Base-by-base conservation (phyloP, 345 rosid species). In the Ceriops zippeliana region DNA sequence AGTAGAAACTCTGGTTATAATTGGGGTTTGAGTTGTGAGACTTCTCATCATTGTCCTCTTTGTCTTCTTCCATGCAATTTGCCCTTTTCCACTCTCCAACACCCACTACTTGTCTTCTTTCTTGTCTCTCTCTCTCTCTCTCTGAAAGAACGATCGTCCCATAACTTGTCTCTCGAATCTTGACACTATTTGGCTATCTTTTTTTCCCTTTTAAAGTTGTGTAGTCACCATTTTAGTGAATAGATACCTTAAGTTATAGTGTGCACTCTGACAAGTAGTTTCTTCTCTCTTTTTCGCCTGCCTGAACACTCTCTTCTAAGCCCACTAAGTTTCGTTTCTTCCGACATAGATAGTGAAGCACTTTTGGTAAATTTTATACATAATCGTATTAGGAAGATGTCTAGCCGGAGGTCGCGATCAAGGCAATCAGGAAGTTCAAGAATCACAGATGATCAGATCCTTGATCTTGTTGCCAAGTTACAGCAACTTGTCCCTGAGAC, bases 401-500 rank as follows among this genome's bases (percentile, higher is more conserved):
- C 98, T 69, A 82, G 87, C 85, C 72, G 98, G 81, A 90, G 86
- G 67, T 85, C 97, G 27, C 72, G 89, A 74, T 82, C 96, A 73
- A 89, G 87, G 78, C 84, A 82, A 66, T 81, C 93, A 38, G 85
- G 87, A 38, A 67, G 78, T 66, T 83, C 96, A 60, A 86, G 90
- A 77, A 93, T 93, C 82, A 79, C 80, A 7, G 97, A 93, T 62
- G 98, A 90, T 73, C 98, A 93, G 86, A 89, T 93, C 83, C 80
- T 83, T 73, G 97, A 93, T 79, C 97, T 93, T 66, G 90, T 93
- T 63, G 70, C 89, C 63, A 89, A 83, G 82, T 81, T 93, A 72
- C 97, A 90, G 67, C 93, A 87, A 52, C 92, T 93, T 75, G 92
- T 89, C 57, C 97, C 97, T 22, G 93, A 90, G 83, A 79, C 89